Conservation (phyloP, 305 asterid genomes). For the Fraxinus nigra region DNA sequence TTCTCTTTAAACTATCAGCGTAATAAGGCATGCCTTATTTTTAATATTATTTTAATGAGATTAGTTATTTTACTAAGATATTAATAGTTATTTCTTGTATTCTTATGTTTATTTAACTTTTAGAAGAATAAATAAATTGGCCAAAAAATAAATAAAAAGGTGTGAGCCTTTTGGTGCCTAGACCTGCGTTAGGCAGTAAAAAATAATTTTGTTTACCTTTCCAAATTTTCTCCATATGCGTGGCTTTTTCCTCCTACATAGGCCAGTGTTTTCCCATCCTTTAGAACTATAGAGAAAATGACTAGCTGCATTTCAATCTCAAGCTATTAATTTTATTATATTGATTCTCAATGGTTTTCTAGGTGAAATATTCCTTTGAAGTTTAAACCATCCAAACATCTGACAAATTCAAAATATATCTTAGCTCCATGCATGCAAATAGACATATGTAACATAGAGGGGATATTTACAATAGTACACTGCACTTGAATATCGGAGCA, state of each 20-base stretch:
- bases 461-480: not conserved
- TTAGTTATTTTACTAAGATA: not conserved
- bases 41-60: not conserved
- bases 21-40: not conserved
- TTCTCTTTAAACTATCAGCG: not conserved
- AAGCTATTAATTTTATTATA: not conserved
- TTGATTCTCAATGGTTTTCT: not conserved
- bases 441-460: not conserved
- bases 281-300: not conserved
- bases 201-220: not conserved
- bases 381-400: not conserved
- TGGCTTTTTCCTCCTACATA: not conserved
- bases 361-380: not conserved
- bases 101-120: not conserved
- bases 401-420: not conserved
- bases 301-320: not conserved
- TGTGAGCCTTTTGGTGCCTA: not conserved
- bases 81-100: not conserved
- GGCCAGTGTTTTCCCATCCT: not conserved
- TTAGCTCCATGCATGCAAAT: not conserved
- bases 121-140: not conserved
- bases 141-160: not conserved
- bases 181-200: not conserved
- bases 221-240: not conserved
- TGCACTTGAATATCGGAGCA: not conserved